These are phyloP conservation scores for Melampsora americana DNA, from an alignment of 1,284 basidiomycete genomes.

Conservation along the genomic window DNA sequence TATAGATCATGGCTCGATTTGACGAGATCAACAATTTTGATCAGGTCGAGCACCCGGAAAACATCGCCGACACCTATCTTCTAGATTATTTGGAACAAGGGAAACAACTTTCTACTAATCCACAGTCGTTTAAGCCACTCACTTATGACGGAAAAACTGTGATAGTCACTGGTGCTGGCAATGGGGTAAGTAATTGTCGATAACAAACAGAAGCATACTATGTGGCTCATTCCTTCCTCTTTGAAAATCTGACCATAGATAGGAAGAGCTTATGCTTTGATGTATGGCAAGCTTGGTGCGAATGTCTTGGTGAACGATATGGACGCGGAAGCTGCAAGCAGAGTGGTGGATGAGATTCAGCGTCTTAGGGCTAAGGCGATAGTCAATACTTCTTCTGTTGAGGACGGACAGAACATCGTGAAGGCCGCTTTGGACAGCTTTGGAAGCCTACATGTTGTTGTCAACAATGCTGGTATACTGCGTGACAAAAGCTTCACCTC, in stretches of 20 bases:
- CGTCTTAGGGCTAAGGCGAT: slow-evolving; percentile 86
- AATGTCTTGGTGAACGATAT: too few species aligned
- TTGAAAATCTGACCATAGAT: slow-evolving; percentile 57
- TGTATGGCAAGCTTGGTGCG: too few species aligned
- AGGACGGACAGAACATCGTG: slow-evolving; percentile 86
- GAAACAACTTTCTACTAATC: too few species aligned
- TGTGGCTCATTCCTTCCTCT: background rate
- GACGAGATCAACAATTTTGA: slow-evolving; percentile 76
- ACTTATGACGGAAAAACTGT: too few species aligned
- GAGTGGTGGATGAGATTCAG: slow-evolving; percentile 81
- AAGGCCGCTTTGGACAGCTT: too few species aligned
- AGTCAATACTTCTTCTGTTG: slow-evolving; percentile 76
- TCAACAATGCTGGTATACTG: too few species aligned
- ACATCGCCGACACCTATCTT: too few species aligned
- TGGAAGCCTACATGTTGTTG: too few species aligned
- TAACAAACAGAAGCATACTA: background rate
- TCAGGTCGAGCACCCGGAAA: slow-evolving; percentile 61
- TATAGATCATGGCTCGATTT: slow-evolving; percentile 75
- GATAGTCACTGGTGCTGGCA: slow-evolving; percentile 92
- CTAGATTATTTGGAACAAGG: too few species aligned
- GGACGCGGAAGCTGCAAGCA: slow-evolving; percentile 73
- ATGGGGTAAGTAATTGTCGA: slow-evolving; percentile 58
- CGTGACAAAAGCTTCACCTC: too few species aligned
- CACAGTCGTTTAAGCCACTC: too few species aligned
- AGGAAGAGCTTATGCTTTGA: slow-evolving; percentile 85